Percentiles rank a stretch among this genome's conserved stretches.
These are phyloP conservation scores for Penicillium crustosum DNA, from an alignment of 2,329 filamentous ascomycete species.

Conservation along the genomic window DNA sequence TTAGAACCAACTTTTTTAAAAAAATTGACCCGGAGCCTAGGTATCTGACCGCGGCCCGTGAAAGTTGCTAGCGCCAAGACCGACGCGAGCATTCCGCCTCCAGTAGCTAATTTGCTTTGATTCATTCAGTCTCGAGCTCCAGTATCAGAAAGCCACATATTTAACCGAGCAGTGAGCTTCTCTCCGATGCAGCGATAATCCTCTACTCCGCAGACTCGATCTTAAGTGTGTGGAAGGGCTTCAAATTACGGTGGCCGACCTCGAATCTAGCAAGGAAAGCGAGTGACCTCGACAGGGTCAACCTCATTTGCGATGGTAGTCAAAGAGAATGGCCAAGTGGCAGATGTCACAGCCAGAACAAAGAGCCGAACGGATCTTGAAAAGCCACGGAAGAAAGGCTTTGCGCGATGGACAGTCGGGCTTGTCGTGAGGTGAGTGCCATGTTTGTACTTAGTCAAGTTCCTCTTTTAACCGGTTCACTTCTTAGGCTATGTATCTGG, in stretches of 20 bases:
- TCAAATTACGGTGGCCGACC: slow-evolving; percentile 5
- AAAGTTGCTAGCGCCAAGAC: slow-evolving; percentile 25
- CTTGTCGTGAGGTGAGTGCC: slow-evolving; percentile 37
- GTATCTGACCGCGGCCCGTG: slow-evolving; percentile 23
- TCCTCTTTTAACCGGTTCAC: slow-evolving; percentile 10
- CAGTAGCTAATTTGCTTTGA: slow-evolving; percentile 15
- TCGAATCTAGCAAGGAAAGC: slow-evolving; percentile 7
- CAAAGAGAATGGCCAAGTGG: slow-evolving; percentile 29
- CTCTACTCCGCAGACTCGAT: not conserved
- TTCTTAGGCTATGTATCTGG: slow-evolving; percentile 73
- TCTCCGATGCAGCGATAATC: slow-evolving; percentile 7
- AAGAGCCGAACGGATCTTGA: slow-evolving; percentile 10
- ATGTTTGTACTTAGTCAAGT: slow-evolving; percentile 4
- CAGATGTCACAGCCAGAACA: slow-evolving; percentile 21
- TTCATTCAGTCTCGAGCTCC: slow-evolving; percentile 3
- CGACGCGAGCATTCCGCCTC: slow-evolving; percentile 26
- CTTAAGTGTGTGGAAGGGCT: slow-evolving; percentile 1
- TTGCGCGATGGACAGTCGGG: slow-evolving; percentile 37
- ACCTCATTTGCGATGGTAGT: slow-evolving; percentile 26
- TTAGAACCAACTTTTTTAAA: slow-evolving; percentile 1
- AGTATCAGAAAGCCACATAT: not conserved
- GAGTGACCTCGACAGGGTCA: slow-evolving; percentile 13
- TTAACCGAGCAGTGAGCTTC: not conserved
- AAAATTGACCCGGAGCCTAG: not conserved
- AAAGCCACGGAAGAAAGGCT: slow-evolving; percentile 21